These are phyloP conservation scores for Verticillium isaacii DNA, from an alignment of 2,329 filamentous ascomycete genomes.

Conservation along the genomic window DNA sequence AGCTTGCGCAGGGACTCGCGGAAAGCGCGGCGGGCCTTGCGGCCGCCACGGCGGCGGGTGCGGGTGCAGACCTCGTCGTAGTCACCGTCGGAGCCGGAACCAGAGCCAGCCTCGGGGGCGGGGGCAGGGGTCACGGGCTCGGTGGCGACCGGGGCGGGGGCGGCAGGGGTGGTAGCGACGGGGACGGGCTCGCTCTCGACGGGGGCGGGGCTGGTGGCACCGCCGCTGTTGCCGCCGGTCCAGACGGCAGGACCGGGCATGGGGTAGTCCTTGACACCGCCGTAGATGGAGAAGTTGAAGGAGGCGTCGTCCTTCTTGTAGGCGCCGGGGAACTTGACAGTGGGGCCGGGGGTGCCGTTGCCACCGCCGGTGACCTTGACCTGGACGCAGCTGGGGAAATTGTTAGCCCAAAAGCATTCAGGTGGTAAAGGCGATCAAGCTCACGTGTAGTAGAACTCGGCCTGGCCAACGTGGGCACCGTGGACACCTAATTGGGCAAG, in stretches of 20 bases:
- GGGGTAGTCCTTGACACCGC: neutral
- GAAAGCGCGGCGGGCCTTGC: neutral
- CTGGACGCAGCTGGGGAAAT: constrained; percentile 13
- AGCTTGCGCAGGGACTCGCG: neutral
- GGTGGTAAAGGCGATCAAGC: neutral
- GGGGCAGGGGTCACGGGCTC: neutral
- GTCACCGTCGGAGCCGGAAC: neutral
- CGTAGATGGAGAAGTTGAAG: constrained; percentile 10
- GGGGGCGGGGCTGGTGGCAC: neutral
- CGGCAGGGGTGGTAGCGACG: neutral
- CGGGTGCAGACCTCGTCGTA: neutral
- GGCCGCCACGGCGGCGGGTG: neutral
- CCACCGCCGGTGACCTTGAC: constrained; percentile 16
- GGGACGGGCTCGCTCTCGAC: neutral
- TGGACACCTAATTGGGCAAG: constrained; percentile 6
- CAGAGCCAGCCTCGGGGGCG: neutral
- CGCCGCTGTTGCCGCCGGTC: neutral
- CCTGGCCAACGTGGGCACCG: constrained; percentile 14
- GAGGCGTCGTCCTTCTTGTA: constrained; percentile 14
- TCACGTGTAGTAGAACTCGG: constrained; percentile 2
- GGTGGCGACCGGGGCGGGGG: neutral
- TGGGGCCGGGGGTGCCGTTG: constrained; percentile 12
- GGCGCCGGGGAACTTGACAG: constrained; percentile 16
- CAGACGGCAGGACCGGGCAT: neutral
- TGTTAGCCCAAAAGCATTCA: neutral